A percentile compares a stretch with the other conserved stretches of the same genome.
These are phyloP conservation scores for Phytophthora meadii DNA, from an alignment of 352 stramenopile genomes.

Conservation along the genomic window DNA sequence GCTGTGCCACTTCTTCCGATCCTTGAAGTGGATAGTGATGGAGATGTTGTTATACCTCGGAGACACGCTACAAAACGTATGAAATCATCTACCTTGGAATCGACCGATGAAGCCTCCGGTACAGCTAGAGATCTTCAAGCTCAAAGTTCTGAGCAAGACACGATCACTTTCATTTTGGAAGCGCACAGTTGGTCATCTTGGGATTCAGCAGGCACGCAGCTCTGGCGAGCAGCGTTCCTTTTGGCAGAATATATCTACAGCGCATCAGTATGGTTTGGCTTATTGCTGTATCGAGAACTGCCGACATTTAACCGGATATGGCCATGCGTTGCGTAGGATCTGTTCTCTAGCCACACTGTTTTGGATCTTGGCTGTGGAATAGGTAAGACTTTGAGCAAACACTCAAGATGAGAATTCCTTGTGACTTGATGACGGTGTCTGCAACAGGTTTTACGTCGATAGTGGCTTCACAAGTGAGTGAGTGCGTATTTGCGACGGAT, in stretches of 20 bases:
- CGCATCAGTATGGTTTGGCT: slow-evolving; percentile 16
- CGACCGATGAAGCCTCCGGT: no score
- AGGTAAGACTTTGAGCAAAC: slow-evolving; percentile 31
- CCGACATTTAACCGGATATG: slow-evolving; percentile 1
- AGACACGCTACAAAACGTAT: slow-evolving; percentile 20
- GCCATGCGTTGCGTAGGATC: slow-evolving; percentile 21
- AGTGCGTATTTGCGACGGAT: slow-evolving; percentile 58
- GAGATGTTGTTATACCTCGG: slow-evolving; percentile 36
- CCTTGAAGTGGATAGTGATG: slow-evolving; percentile 25
- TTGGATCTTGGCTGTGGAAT: slow-evolving; percentile 69
- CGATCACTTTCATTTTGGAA: slow-evolving; percentile 29
- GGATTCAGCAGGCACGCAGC: slow-evolving; percentile 47
- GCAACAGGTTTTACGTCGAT: slow-evolving; percentile 55
- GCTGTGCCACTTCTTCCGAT: slow-evolving; percentile 12
- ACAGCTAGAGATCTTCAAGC: not conserved
- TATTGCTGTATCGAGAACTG: not conserved
- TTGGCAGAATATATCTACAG: slow-evolving; percentile 59
- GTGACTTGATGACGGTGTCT: not conserved
- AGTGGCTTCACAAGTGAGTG: slow-evolving; percentile 39
- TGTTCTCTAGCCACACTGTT: slow-evolving; percentile 39
- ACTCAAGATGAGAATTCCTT: not conserved
- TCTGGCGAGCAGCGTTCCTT: slow-evolving; percentile 67
- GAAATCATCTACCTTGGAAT: not conserved
- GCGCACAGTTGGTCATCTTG: slow-evolving; percentile 30
- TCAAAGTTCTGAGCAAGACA: slow-evolving; percentile 1